These are phyloP conservation scores for Picea abies DNA, from an alignment of 83 land plant genomes.

Conservation along the genomic window DNA sequence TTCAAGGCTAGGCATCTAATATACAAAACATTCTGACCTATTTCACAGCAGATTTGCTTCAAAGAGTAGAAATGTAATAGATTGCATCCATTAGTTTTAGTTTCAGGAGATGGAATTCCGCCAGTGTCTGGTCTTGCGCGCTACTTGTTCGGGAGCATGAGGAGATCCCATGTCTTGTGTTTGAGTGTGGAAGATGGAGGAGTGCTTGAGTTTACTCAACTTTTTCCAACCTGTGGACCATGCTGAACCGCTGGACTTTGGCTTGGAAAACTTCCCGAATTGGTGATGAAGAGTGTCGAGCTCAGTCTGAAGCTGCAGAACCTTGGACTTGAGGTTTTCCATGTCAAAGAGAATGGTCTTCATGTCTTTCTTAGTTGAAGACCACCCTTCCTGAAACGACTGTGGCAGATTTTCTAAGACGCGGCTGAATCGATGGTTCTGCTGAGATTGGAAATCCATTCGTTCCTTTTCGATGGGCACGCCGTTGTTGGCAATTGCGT, in stretches of 20 bases:
- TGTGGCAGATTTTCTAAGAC: constrained; percentile 70
- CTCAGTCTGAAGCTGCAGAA: constrained; percentile 62
- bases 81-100: too few species aligned
- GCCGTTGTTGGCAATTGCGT: constrained; percentile 55
- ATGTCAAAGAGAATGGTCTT: constrained; percentile 74
- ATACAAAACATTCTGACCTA: too few species aligned
- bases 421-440: constrained; percentile 41
- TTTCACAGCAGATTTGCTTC: too few species aligned
- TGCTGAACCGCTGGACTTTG: constrained; percentile 36
- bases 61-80: too few species aligned
- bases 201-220: constrained; percentile 62
- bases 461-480: constrained; percentile 25
- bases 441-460: constrained; percentile 6
- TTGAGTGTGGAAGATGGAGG: constrained; percentile 22
- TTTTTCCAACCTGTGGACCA: constrained; percentile 78
- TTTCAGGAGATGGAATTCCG: constrained; percentile 67
- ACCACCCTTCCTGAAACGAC: constrained; percentile 85
- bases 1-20: too few species aligned
- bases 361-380: constrained; percentile 73
- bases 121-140: constrained; percentile 61
- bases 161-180: constrained; percentile 27
- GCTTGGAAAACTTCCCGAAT: constrained; percentile 55
- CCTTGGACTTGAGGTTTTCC: constrained; percentile 64
- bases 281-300: constrained; percentile 61
- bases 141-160: constrained; percentile 19